Evolutionary conservation across 306 rosid genomes (phyloP), one percentile per base, ranked within the genome.

Genomic region (Leucaena leucocephala): DNA sequence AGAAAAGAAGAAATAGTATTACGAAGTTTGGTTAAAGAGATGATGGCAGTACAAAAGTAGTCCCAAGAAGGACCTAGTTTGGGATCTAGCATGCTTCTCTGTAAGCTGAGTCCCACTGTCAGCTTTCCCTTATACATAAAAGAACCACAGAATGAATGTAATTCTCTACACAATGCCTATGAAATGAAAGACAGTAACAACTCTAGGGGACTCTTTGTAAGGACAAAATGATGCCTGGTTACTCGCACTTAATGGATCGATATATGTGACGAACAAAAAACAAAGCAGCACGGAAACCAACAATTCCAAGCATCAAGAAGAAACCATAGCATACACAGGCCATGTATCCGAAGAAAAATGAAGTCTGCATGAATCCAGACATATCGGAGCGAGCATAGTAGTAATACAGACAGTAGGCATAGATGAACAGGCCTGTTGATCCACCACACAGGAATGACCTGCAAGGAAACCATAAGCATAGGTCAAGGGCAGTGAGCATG

Each of bases 271-370:
- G 93, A 2, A 89, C 91, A 76, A 87, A 87, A 55, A 89, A 82
- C 72, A 89, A 63, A 44, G 91, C 88, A 8, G 94, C 94, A n/a
- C 91, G 88, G 81, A 87, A 90, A 5, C 94, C 91, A n/a, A 90
- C 88, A 14, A 82, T 74, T 72, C 94, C 94, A 38, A 90, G 91
- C 94, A 90, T 90, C 76, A 90, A 87, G 87, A 87, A 90, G 90
- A 90, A 86, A 63, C 91, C 93, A 68, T 87, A 90, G 89, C 94
- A 86, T 76, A 90, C 84, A 74, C 91, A 85, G 45, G 91, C 91
- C 93, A 90, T 90, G 91, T 87, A 90, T 7, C 93, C 93, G 11
- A 90, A 87, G 90, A 90, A 90, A 80, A 90, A 90, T 0, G 93
- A 87, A 13, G 91, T 86, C 82, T 89, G 93, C 93, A 90, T 86